Percentiles rank a stretch among this genome's conserved stretches.
These are phyloP conservation scores for Phlebopus sp. DNA, from an alignment of 1,284 basidiomycete species.

Conservation along the genomic window DNA sequence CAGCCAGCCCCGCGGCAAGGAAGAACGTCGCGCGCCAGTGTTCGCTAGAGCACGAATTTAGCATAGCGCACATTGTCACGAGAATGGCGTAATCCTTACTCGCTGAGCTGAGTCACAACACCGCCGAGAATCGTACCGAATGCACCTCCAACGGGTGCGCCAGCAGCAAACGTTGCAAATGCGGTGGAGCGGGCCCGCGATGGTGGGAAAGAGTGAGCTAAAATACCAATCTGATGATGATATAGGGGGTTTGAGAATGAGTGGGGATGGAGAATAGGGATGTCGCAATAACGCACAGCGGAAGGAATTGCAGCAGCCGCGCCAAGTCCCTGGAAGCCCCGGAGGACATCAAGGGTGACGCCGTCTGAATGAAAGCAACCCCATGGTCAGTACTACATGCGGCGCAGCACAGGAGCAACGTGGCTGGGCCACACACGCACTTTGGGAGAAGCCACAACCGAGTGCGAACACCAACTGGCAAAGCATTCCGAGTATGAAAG, in stretches of 20 bases:
- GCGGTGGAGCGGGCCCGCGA: conserved; percentile 65
- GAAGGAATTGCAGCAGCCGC: conserved; percentile 68
- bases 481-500: conserved; percentile 54
- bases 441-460: conserved; percentile 50
- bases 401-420: background rate
- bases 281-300: conserved; percentile 46
- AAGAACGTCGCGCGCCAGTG: conserved; percentile 65
- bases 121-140: conserved; percentile 71
- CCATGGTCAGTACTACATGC: background rate
- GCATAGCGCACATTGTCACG: background rate
- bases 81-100: conserved; percentile 21
- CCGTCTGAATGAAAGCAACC: conserved; percentile 37
- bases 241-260: background rate
- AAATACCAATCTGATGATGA: conserved; percentile 63
- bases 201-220: conserved; percentile 73
- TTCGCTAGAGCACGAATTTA: conserved; percentile 25
- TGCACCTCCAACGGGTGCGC: conserved; percentile 76
- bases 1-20: conserved; percentile 52
- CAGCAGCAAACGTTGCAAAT: conserved; percentile 76
- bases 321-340: conserved; percentile 70
- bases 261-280: background rate
- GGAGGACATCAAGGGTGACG: conserved; percentile 58
- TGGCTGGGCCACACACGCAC: conserved; percentile 39
- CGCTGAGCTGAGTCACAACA: conserved; percentile 63
- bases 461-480: conserved; percentile 49